Evolutionary conservation across 2,329 filamentous ascomycete genomes (phyloP).

Genomic region (Xylaria sp.): DNA sequence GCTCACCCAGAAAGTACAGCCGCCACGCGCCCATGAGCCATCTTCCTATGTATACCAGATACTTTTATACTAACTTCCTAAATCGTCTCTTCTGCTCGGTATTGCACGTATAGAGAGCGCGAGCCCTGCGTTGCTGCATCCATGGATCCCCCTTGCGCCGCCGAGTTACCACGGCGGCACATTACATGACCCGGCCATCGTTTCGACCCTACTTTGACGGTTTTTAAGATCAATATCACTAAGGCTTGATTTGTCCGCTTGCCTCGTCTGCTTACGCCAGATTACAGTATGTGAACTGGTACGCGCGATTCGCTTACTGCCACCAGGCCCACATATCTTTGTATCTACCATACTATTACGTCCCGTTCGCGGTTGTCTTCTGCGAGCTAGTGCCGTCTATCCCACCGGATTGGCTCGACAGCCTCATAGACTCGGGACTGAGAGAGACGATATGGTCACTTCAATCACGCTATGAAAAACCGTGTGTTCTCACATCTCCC

Average conservation of each 20-base stretch:
- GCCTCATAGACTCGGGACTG: constrained; percentile 39
- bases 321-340: constrained; percentile 41
- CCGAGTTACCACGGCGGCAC: constrained; percentile 32
- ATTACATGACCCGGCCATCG: constrained; percentile 38
- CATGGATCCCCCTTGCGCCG: constrained; percentile 25
- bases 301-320: constrained; percentile 48
- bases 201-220: constrained; percentile 41
- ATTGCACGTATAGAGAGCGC: constrained; percentile 18
- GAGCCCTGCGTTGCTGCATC: constrained; percentile 26
- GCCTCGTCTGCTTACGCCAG: constrained; percentile 44
- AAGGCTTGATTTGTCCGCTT: constrained; percentile 46
- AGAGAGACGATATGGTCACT: constrained; percentile 41
- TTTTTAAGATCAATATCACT: constrained; percentile 40
- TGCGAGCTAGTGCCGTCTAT: constrained; percentile 38
- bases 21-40: constrained; percentile 32
- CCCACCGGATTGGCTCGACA: constrained; percentile 43
- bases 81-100: constrained; percentile 2
- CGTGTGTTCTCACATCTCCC: constrained; percentile 40
- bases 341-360: constrained; percentile 18
- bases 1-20: constrained; percentile 32
- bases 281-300: constrained; percentile 37
- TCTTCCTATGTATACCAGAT: neutral
- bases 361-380: constrained; percentile 37
- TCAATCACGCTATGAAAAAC: constrained; percentile 35
- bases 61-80: constrained; percentile 7